Base-by-base conservation (phyloP, 345 rosid genomes). In the Clausena lansium region DNA sequence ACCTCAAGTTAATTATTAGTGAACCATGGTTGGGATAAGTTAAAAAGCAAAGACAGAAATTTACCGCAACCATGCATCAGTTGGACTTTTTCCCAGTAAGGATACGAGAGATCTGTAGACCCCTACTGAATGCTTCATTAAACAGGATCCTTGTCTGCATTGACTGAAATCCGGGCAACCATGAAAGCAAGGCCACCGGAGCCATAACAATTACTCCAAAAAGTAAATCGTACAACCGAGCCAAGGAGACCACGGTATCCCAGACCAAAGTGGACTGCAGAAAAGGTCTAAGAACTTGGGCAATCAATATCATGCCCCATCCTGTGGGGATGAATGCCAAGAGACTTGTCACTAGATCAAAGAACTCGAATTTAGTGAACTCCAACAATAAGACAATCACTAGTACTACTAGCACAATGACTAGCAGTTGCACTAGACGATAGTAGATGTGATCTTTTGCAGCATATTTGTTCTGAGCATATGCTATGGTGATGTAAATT, bases 111-210 rank as follows among this genome's bases (percentile, higher is more conserved):
- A 94, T 92, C 82, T 93, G 95, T 62, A 94, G 91, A 27, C 98
- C 98, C 75, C 98, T 85, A 87, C 98, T 94, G 76, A 94, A 94
- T 20, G 95, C 98, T 76, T 92, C 91, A 74, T 94, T 94, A 84
- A 94, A 94, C 81, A 94, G 81, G 78, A 94, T 86, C 85, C 98
- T 91, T 6, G 94, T 91, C 85, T 94, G 97, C 98, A 94, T 94
- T 5, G 91, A 78, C 69, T 94, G 94, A 79, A 92, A 91, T 59
- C 92, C 98, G 10, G 98, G 98, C 88, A 94, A 84, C 98, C 98
- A 94, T 5, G 98, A 90, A 25, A 94, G 74, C 77, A 90, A 82
- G 22, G 94, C 98, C 80, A 92, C 90, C 2, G 97, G 97, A 75
- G 85, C 90, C 92, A 92, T 82, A 65, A 92, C 90, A 17, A 92